A percentile compares a stretch with the other conserved stretches of the same genome.
phyloP scores from a whole-genome alignment of 371 early-diverging fungal species.

The Polyrhizophydium stewartii region DNA sequence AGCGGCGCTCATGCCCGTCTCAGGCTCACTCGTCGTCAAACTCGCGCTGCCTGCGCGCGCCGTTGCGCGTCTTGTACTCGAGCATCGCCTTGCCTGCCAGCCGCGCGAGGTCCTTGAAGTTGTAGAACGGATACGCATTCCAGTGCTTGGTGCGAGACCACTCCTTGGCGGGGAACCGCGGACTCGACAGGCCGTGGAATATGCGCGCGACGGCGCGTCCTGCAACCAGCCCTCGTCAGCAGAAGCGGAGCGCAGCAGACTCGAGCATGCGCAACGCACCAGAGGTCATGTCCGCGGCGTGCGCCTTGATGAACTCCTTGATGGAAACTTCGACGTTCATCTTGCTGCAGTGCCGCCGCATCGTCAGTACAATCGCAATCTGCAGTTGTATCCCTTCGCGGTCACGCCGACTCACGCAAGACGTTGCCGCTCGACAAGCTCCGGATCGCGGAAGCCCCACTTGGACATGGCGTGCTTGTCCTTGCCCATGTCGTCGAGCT shows the following conservation, averaged over 20 bases:
- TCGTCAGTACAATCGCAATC: not conserved
- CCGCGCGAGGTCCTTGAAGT: conserved; percentile 25
- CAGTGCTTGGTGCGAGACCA: conserved; percentile 36
- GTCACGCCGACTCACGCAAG: conserved; percentile 6
- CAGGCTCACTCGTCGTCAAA: too few species aligned
- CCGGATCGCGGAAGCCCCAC: conserved; percentile 28
- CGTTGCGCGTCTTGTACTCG: not conserved
- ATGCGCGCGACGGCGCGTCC: conserved; percentile 56
- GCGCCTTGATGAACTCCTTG: conserved; percentile 32
- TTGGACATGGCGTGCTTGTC: not conserved
- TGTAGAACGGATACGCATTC: conserved; percentile 27
- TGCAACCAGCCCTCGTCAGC: too few species aligned
- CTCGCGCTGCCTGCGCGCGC: not conserved
- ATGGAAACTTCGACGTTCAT: conserved; percentile 28
- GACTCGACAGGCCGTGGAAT: conserved; percentile 60
- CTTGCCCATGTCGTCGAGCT: conserved; percentile 1
- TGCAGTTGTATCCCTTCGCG: too few species aligned
- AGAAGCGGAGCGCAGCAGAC: not conserved
- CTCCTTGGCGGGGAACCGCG: conserved; percentile 41
- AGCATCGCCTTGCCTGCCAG: conserved; percentile 15
- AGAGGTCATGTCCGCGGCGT: conserved; percentile 34
- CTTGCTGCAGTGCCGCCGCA: conserved; percentile 11
- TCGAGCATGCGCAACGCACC: conserved; percentile 11
- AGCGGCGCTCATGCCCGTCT: too few species aligned
- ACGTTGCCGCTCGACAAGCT: conserved; percentile 12